These are phyloP conservation scores for Heterobasidion irregulare DNA, from an alignment of 1,284 basidiomycete genomes.

Conservation along the genomic window DNA sequence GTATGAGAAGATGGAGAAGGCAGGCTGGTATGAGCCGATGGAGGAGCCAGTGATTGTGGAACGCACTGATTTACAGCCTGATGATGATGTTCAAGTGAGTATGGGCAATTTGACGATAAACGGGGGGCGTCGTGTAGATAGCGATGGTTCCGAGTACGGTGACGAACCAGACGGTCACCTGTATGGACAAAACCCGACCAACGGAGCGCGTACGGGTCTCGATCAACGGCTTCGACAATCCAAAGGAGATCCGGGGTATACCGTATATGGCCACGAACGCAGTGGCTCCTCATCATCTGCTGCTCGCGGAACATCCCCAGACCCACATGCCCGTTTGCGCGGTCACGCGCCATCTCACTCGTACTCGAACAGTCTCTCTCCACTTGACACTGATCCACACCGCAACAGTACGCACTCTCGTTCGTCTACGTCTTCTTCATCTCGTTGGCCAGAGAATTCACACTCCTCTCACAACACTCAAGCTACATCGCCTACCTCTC, in stretches of 20 bases:
- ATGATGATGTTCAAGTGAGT: slow-evolving; percentile 24
- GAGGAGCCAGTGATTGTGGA: slow-evolving; percentile 16
- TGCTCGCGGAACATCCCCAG: slow-evolving; percentile 1
- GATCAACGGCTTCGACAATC: background rate
- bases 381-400: slow-evolving; percentile 3
- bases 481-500: slow-evolving; percentile 29
- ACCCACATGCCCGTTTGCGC: background rate
- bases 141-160: slow-evolving; percentile 17
- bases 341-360: slow-evolving; percentile 5
- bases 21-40: slow-evolving; percentile 31
- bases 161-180: slow-evolving; percentile 8
- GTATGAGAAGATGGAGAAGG: slow-evolving; percentile 43
- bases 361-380: slow-evolving; percentile 2
- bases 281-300: background rate
- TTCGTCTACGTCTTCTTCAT: slow-evolving; percentile 12
- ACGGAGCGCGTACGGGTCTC: background rate
- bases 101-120: slow-evolving; percentile 8
- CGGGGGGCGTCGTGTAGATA: slow-evolving; percentile 8
- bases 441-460: slow-evolving; percentile 22
- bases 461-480: slow-evolving; percentile 23
- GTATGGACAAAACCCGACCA: background rate
- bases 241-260: background rate
- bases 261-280: background rate
- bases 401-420: slow-evolving; percentile 19
- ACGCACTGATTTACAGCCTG: slow-evolving; percentile 7